Base-by-base conservation (phyloP, 2,329 filamentous ascomycete species). In the Aspergillus fructus region DNA sequence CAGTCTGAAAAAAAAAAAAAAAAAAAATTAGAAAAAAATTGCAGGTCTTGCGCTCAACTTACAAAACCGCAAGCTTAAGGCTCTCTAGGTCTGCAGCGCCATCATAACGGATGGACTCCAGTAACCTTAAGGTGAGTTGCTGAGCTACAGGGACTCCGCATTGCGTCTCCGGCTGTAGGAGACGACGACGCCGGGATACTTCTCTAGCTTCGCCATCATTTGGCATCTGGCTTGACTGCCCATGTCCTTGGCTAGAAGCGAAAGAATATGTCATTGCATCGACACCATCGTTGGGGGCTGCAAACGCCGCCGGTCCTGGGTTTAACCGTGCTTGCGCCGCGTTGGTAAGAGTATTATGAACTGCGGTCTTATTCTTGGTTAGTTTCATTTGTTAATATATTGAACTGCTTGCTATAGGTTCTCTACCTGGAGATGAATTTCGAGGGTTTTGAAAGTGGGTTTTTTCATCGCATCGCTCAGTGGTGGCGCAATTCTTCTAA, bases 21-120 rank as follows among this genome's bases (percentile, higher is more conserved):
- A 21, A 15, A 21, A 21, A 19, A 3, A 19, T 19, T 19, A 19
- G 39, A 19, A 48, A 45, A 33, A 11, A 21, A 15, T 43, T 13
- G 13, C 13, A 30, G 23, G 23, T 33, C n/a, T 34, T 13, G 17
- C 17, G 24, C 40, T 48, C 12, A 37, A 78, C 82, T 70, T 74
- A 87, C 85, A 77, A 66, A 37, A 83, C 72, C 13, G 77, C 65
- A 51, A 71, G 54, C 71, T 78, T 64, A n/a, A 82, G 60, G 15
- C 72, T 74, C 56, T 73, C 67, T 37, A 82, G 53, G 41, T 71
- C 72, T 24, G 63, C 62, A 3, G 64, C 63, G 37, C 68, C 67
- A 43, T 74, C 68, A 34, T 64, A 69, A 19, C 68, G 72, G 45
- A 82, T 64, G 17, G 61, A 72, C 42, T 30, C 54, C 58, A 63